These are phyloP conservation scores for Phytopythium kandeliae DNA, from an alignment of 352 stramenopile species.

Conservation along the genomic window DNA sequence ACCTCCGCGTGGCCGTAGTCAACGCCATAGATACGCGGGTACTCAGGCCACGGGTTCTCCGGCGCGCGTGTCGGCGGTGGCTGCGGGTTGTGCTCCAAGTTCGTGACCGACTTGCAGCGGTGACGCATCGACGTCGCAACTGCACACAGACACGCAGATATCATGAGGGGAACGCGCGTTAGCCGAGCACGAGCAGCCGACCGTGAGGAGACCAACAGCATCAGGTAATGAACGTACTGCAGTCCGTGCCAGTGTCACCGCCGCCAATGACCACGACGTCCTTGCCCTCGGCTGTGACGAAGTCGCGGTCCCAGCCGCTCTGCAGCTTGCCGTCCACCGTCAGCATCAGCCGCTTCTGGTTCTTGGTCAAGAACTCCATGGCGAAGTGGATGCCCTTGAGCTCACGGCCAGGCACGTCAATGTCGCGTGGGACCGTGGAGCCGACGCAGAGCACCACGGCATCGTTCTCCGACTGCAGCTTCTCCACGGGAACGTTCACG, in stretches of 20 bases:
- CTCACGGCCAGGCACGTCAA: conserved; percentile 83
- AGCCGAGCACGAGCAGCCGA: too few species aligned
- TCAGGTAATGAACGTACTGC: too few species aligned
- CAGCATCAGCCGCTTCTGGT: conserved; percentile 96
- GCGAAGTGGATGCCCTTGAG: conserved; percentile 96
- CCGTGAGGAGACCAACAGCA: too few species aligned
- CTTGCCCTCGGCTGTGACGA: conserved; percentile 96
- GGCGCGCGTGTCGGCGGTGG: conserved; percentile 88
- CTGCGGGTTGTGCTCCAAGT: conserved; percentile 95
- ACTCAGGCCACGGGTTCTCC: conserved; percentile 97
- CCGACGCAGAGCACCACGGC: conserved; percentile 93
- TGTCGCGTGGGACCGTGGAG: conserved; percentile 93
- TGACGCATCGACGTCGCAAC: conserved; percentile 96
- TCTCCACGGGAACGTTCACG: conserved; percentile 72
- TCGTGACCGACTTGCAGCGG: conserved; percentile 94
- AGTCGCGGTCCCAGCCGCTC: conserved; percentile 92
- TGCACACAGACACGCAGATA: too few species aligned
- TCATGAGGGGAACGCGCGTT: too few species aligned
- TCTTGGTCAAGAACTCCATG: conserved; percentile 97
- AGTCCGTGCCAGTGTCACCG: conserved; percentile 96
- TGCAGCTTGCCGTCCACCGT: conserved; percentile 94
- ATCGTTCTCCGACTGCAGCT: conserved; percentile 79
- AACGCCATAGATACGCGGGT: conserved; percentile 96
- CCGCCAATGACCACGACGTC: conserved; percentile 98
- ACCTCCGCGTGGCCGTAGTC: conserved; percentile 98